These are phyloP conservation scores for Cordyceps cateniannulata DNA, from an alignment of 2,329 filamentous ascomycete genomes.

Conservation along the genomic window DNA sequence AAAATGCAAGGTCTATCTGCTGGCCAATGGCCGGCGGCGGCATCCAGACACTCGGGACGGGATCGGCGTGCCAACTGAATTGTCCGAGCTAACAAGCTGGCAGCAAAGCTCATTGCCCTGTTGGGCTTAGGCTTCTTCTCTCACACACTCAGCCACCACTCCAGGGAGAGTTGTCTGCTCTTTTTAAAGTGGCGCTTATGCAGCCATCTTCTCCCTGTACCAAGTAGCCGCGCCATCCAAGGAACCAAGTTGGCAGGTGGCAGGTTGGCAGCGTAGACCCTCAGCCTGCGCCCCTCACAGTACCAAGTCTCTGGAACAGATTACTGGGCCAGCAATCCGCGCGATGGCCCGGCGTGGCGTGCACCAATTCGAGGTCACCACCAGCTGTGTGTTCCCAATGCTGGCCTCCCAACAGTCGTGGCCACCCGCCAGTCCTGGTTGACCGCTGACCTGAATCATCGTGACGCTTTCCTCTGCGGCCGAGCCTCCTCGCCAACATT, in stretches of 20 bases:
- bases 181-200: slow-evolving; percentile 8
- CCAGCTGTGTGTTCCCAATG: background rate
- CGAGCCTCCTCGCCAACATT: background rate
- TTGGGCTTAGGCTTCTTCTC: slow-evolving; percentile 16
- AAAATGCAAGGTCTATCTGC: background rate
- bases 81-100: background rate
- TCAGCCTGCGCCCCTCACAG: background rate
- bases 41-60: slow-evolving; percentile 10
- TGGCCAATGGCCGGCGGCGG: background rate
- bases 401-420: background rate
- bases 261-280: too few species aligned
- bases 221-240: slow-evolving; percentile 1
- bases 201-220: background rate
- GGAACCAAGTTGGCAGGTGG: too few species aligned
- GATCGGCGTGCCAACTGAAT: slow-evolving; percentile 1
- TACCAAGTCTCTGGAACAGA: slow-evolving; percentile 3
- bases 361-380: slow-evolving; percentile 1
- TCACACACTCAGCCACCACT: slow-evolving; percentile 14
- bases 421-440: background rate
- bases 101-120: background rate
- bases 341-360: slow-evolving; percentile 7
- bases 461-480: background rate
- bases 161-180: background rate
- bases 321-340: background rate
- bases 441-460: background rate